These are phyloP conservation scores for Plasmodium relictum DNA, from an alignment of 169 alveolate species.

Conservation along the genomic window DNA sequence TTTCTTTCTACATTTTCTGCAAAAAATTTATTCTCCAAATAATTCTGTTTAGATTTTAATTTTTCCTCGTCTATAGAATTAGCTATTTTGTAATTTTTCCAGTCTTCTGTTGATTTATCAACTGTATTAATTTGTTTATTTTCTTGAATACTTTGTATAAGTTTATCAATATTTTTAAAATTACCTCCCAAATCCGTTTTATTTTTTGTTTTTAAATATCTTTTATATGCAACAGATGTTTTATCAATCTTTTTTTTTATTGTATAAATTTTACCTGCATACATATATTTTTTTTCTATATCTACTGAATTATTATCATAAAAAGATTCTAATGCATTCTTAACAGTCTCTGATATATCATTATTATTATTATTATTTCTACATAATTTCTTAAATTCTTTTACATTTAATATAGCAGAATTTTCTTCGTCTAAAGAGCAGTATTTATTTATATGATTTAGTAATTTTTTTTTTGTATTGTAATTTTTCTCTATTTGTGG, in stretches of 20 bases:
- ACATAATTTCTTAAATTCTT: conserved; percentile 14
- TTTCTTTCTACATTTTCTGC: conserved; percentile 67
- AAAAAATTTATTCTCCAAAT: conserved; percentile 50
- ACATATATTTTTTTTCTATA: conserved; percentile 70
- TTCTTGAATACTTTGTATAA: conserved; percentile 58
- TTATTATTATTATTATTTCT: conserved; percentile 17
- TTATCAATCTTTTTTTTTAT: conserved; percentile 64
- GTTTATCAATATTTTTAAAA: conserved; percentile 61
- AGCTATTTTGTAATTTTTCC: conserved; percentile 46
- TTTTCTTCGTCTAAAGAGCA: conserved; percentile 13
- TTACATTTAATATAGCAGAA: background rate
- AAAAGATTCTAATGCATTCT: conserved; percentile 39
- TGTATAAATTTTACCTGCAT: conserved; percentile 61
- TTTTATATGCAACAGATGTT: conserved; percentile 48
- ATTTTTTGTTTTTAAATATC: conserved; percentile 58
- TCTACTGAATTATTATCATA: conserved; percentile 38
- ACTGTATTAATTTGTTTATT: conserved; percentile 67
- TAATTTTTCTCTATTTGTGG: conserved; percentile 51
- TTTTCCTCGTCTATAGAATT: conserved; percentile 57
- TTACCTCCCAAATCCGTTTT: conserved; percentile 62
- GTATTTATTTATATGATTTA: conserved; percentile 48
- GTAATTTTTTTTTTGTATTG: conserved; percentile 29
- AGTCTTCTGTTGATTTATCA: conserved; percentile 73
- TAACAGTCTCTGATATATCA: conserved; percentile 14
- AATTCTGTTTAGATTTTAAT: conserved; percentile 39